These are phyloP conservation scores for Solanum ossicruentum DNA, from an alignment of 257 asterid species.

Conservation along the genomic window DNA sequence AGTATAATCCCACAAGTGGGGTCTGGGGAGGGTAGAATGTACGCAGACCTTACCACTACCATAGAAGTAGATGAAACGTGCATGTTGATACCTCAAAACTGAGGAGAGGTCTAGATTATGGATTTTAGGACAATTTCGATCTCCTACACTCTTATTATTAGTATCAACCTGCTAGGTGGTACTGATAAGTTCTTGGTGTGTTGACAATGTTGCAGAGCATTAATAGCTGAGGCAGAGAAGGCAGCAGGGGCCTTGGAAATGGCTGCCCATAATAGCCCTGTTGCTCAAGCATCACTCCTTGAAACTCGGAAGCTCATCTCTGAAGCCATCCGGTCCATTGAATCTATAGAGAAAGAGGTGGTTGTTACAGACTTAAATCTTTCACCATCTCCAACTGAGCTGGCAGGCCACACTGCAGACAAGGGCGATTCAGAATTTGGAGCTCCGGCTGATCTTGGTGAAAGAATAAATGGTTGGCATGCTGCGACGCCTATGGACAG, in stretches of 20 bases:
- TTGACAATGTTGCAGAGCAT: slow-evolving; percentile 30
- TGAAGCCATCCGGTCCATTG: slow-evolving; percentile 50
- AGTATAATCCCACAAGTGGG: too few relatives aligned
- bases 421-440: slow-evolving; percentile 1
- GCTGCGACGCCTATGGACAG: slow-evolving; percentile 6
- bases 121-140: not conserved
- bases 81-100: not conserved
- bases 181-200: not conserved
- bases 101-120: not conserved
- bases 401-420: not conserved
- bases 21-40: too few relatives aligned
- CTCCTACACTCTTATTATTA: too few relatives aligned
- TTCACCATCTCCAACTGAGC: slow-evolving; percentile 8
- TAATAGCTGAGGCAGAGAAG: slow-evolving; percentile 91
- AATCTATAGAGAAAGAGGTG: slow-evolving; percentile 41
- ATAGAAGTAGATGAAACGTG: too few relatives aligned
- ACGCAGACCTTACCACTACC: too few relatives aligned
- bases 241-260: slow-evolving; percentile 72
- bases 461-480: slow-evolving; percentile 38
- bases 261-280: slow-evolving; percentile 53
- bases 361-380: not conserved
- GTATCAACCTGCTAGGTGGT: not conserved
- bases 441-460: slow-evolving; percentile 1
- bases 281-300: slow-evolving; percentile 53
- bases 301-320: slow-evolving; percentile 72